Conservation (phyloP, 441 rosid genomes). For the Metrosideros polymorpha region DNA sequence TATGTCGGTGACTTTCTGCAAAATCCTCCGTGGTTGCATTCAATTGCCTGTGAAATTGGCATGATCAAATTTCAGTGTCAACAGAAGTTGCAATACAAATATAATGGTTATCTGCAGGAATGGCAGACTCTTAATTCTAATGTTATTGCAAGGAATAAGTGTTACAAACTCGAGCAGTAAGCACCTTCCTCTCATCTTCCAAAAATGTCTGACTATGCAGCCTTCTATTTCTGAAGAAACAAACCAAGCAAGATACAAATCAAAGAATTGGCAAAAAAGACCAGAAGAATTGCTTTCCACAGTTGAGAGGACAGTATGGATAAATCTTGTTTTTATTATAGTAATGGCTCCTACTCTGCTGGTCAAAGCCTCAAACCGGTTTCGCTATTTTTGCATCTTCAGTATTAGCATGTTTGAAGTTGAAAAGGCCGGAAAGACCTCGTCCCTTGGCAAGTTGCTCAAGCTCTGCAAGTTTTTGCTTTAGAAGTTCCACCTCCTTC, state of each 20-base stretch:
- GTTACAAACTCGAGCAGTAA: not conserved
- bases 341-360: not conserved
- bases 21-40: not conserved
- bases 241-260: not conserved
- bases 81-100: not conserved
- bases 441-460: slow-evolving; percentile 60
- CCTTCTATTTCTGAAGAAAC: not conserved
- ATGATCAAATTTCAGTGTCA: not conserved
- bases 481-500: slow-evolving; percentile 44
- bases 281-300: not conserved
- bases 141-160: not conserved
- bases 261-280: not conserved
- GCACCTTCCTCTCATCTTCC: not conserved
- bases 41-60: not conserved
- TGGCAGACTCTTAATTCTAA: not conserved
- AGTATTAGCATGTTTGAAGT: slow-evolving; percentile 23
- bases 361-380: slow-evolving; percentile 14
- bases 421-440: slow-evolving; percentile 56
- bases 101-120: not conserved
- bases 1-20: not conserved
- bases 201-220: not conserved
- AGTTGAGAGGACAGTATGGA: not conserved
- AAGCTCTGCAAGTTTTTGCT: slow-evolving; percentile 49
- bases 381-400: slow-evolving; percentile 19
- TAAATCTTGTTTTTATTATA: not conserved